phyloP scores from a whole-genome alignment of 805 yeast species.

The Pichia deserticola region DNA sequence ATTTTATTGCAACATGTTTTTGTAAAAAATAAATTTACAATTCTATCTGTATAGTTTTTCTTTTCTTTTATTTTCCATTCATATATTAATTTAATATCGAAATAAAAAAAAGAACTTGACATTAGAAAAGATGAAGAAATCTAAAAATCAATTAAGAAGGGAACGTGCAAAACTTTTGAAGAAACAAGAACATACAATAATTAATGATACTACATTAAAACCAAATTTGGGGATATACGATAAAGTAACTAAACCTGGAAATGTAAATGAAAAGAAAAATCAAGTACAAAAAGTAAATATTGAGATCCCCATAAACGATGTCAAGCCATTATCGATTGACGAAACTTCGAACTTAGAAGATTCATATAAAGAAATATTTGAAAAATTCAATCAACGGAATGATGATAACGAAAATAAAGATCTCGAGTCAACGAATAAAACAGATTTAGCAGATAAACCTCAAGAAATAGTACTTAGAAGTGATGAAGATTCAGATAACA shows the following conservation, averaged over 20 bases:
- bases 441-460: too few relatives aligned
- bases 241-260: neutral
- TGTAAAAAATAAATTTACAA: too few relatives aligned
- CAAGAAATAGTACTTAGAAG: neutral
- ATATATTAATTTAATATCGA: too few relatives aligned
- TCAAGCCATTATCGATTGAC: neutral
- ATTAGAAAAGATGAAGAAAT: constrained; percentile 23
- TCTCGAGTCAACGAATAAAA: too few relatives aligned
- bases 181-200: neutral
- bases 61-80: too few relatives aligned
- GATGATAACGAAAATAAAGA: too few relatives aligned
- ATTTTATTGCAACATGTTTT: too few relatives aligned
- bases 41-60: too few relatives aligned
- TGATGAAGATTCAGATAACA: constrained; percentile 8
- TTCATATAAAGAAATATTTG: constrained; percentile 15
- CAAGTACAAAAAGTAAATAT: too few relatives aligned
- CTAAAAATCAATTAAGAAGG: constrained; percentile 49
- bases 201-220: too few relatives aligned
- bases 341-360: constrained; percentile 5
- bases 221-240: too few relatives aligned
- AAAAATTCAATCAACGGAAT: constrained; percentile 14
- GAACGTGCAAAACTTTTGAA: constrained; percentile 36
- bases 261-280: neutral
- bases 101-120: too few relatives aligned
- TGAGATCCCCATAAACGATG: neutral